phyloP scores from a whole-genome alignment of 2,329 filamentous ascomycete genomes.

The Trichophyton verrucosum region DNA sequence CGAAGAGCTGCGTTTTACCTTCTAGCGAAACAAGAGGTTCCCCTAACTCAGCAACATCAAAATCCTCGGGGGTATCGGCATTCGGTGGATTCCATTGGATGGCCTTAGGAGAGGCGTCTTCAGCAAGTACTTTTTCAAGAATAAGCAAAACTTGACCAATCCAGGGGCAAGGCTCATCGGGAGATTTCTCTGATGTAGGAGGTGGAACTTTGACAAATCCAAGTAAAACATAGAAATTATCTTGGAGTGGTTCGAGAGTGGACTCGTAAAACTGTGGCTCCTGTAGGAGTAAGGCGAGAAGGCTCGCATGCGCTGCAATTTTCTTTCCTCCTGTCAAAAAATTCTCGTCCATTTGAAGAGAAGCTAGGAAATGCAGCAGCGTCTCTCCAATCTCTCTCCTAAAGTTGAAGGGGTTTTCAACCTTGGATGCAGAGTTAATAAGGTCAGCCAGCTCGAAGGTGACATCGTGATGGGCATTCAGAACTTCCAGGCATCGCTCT shows the following conservation, averaged over 20 bases:
- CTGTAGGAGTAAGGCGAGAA: slow-evolving; percentile 77
- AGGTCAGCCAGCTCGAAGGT: slow-evolving; percentile 87
- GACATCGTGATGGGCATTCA: slow-evolving; percentile 74
- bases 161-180: slow-evolving; percentile 79
- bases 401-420: slow-evolving; percentile 43
- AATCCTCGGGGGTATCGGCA: slow-evolving; percentile 27
- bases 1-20: slow-evolving; percentile 59
- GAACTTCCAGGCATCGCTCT: slow-evolving; percentile 78
- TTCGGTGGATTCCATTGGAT: slow-evolving; percentile 56
- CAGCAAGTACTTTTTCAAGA: slow-evolving; percentile 76
- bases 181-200: slow-evolving; percentile 46
- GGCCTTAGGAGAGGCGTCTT: slow-evolving; percentile 69
- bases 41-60: slow-evolving; percentile 43
- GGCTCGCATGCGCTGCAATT: slow-evolving; percentile 81
- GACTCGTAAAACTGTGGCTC: slow-evolving; percentile 68
- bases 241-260: slow-evolving; percentile 60
- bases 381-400: slow-evolving; percentile 69
- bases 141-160: slow-evolving; percentile 82
- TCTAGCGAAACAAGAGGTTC: slow-evolving; percentile 51
- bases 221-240: slow-evolving; percentile 63
- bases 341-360: slow-evolving; percentile 47
- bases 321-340: slow-evolving; percentile 49
- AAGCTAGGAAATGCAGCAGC: slow-evolving; percentile 69
- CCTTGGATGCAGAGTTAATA: slow-evolving; percentile 61
- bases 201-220: slow-evolving; percentile 58